These are phyloP conservation scores for Candida corydali DNA, from an alignment of 805 yeast genomes.

Conservation along the genomic window DNA sequence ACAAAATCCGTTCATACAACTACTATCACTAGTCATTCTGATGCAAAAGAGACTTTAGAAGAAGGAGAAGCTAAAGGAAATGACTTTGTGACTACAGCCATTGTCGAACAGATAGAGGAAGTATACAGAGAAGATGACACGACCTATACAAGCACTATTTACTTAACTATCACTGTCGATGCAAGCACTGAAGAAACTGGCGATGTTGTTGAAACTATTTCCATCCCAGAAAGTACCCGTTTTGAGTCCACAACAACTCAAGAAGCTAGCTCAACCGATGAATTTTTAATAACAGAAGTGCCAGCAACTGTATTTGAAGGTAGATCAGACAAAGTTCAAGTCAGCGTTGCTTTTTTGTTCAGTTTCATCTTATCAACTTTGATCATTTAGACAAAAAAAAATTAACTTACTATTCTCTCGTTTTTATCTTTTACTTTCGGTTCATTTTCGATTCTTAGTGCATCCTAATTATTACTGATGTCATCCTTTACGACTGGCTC, in stretches of 20 bases:
- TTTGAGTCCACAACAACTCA: not conserved
- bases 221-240: not conserved
- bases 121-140: not conserved
- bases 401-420: not conserved
- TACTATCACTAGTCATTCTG: not conserved
- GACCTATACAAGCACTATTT: not conserved
- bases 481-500: constrained; percentile 18
- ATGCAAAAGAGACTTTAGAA: not conserved
- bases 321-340: not conserved
- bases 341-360: not conserved
- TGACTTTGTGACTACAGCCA: too few relatives aligned
- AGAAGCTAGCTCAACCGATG: not conserved
- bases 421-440: not conserved
- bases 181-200: not conserved
- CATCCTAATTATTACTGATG: constrained; percentile 3
- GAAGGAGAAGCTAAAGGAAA: not conserved
- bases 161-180: not conserved
- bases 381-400: not conserved
- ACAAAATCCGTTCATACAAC: not conserved
- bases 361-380: not conserved
- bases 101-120: not conserved
- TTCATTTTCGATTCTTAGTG: not conserved
- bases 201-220: not conserved
- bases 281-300: too few relatives aligned
- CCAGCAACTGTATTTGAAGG: not conserved